Evolutionary conservation across 805 yeast genomes (phyloP).

Genomic region (Kuraishia hungarica): DNA sequence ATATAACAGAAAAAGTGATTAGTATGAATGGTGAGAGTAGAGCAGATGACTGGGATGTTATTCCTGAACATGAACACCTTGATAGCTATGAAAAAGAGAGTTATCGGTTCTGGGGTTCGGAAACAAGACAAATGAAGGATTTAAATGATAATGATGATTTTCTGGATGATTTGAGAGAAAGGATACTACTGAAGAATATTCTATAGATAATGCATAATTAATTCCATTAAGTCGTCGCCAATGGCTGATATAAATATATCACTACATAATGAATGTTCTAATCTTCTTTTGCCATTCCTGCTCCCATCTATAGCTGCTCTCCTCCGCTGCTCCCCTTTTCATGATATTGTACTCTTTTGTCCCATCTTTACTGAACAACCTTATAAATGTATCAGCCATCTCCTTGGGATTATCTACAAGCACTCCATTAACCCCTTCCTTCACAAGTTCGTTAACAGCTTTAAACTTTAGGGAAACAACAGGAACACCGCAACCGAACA

Average conservation of each 20-base stretch:
- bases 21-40: slow-evolving; percentile 10
- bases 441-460: slow-evolving; percentile 72
- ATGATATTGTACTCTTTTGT: slow-evolving; percentile 25
- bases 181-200: background rate
- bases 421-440: slow-evolving; percentile 62
- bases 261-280: background rate
- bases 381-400: slow-evolving; percentile 32
- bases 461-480: slow-evolving; percentile 72
- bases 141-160: slow-evolving; percentile 19
- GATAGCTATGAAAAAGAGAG: slow-evolving; percentile 35
- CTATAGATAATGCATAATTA: background rate
- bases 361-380: slow-evolving; percentile 20
- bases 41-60: slow-evolving; percentile 28
- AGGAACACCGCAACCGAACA: slow-evolving; percentile 95
- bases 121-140: slow-evolving; percentile 21
- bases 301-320: slow-evolving; percentile 67
- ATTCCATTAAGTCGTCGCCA: background rate
- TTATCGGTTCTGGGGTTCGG: slow-evolving; percentile 38
- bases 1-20: slow-evolving; percentile 22
- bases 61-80: slow-evolving; percentile 41
- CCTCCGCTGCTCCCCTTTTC: slow-evolving; percentile 63
- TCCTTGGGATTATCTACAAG: slow-evolving; percentile 34
- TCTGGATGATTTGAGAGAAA: background rate
- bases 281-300: slow-evolving; percentile 49
- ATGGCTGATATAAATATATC: no score